These are phyloP conservation scores for Lactuca sativa DNA, from an alignment of 129 eudicot genomes.

Conservation along the genomic window DNA sequence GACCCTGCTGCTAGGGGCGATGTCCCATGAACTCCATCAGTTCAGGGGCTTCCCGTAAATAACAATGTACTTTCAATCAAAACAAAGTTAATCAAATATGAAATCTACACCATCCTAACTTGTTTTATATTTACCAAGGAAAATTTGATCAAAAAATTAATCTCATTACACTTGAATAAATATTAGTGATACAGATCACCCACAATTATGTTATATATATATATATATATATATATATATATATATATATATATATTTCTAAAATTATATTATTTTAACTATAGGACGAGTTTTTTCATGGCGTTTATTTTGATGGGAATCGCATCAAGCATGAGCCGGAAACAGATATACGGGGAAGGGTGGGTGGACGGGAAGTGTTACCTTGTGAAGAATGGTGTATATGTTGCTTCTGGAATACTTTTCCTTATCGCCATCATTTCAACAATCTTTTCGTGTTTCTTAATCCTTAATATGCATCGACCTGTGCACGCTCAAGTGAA, in stretches of 20 bases:
- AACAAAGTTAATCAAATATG: too few relatives aligned
- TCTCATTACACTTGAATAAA: too few relatives aligned
- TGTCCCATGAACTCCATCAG: too few relatives aligned
- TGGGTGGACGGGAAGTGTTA: slow-evolving; percentile 81
- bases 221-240: neutral
- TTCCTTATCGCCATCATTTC: slow-evolving; percentile 46
- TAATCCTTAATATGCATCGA: slow-evolving; percentile 26
- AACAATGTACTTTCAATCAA: too few relatives aligned
- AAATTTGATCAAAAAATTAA: too few relatives aligned
- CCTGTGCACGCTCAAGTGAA: slow-evolving; percentile 30
- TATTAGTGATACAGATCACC: too few relatives aligned
- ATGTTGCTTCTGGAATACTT: slow-evolving; percentile 50
- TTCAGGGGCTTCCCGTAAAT: too few relatives aligned
- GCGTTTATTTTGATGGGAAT: slow-evolving; percentile 31
- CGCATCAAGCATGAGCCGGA: slow-evolving; percentile 66
- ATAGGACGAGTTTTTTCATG: slow-evolving; percentile 67
- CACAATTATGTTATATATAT: too few relatives aligned
- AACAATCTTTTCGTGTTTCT: slow-evolving; percentile 32
- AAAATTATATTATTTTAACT: neutral
- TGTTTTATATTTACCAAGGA: too few relatives aligned
- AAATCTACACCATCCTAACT: too few relatives aligned
- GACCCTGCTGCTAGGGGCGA: too few relatives aligned
- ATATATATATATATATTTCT: neutral
- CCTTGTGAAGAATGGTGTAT: slow-evolving; percentile 71
- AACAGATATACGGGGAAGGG: slow-evolving; percentile 66